phyloP scores from a whole-genome alignment of 1,284 basidiomycete species.

The Xerocomus nothofagi region DNA sequence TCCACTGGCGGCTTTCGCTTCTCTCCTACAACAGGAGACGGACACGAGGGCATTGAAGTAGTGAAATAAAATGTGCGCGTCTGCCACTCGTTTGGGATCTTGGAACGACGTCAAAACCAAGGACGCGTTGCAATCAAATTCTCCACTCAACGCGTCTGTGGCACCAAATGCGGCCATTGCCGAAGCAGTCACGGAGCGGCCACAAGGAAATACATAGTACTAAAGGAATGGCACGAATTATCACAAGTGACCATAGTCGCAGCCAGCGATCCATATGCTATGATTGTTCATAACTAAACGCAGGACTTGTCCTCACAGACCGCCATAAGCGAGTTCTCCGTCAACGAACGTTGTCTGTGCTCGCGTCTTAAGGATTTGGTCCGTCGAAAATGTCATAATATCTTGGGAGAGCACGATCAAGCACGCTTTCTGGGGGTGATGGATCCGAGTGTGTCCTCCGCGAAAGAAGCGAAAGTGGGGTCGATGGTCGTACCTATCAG shows the following conservation, averaged over 20 bases:
- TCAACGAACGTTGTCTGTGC: slow-evolving; percentile 81
- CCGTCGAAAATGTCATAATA: slow-evolving; percentile 67
- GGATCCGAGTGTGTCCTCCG: slow-evolving; percentile 69
- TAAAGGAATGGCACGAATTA: not conserved
- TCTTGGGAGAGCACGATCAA: slow-evolving; percentile 80
- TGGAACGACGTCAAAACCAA: not conserved
- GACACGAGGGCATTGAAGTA: slow-evolving; percentile 17
- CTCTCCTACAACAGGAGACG: slow-evolving; percentile 24
- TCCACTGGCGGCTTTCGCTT: slow-evolving; percentile 34
- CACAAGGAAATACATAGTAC: no score
- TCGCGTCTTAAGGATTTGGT: slow-evolving; percentile 66
- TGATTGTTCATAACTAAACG: not conserved
- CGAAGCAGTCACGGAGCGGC: slow-evolving; percentile 7
- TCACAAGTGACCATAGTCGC: not conserved
- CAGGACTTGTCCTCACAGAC: slow-evolving; percentile 11
- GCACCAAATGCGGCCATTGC: slow-evolving; percentile 20
- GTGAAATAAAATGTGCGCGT: not conserved
- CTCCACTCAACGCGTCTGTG: slow-evolving; percentile 25
- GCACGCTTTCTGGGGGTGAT: slow-evolving; percentile 74
- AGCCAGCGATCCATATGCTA: not conserved
- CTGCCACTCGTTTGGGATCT: not conserved
- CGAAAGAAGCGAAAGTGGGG: slow-evolving; percentile 85
- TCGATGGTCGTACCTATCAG: slow-evolving; percentile 68
- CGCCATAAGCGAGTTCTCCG: slow-evolving; percentile 67
- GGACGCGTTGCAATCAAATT: slow-evolving; percentile 4